Base-by-base conservation (phyloP, 2,329 filamentous ascomycete genomes). In the Drechslerella dactyloides region DNA sequence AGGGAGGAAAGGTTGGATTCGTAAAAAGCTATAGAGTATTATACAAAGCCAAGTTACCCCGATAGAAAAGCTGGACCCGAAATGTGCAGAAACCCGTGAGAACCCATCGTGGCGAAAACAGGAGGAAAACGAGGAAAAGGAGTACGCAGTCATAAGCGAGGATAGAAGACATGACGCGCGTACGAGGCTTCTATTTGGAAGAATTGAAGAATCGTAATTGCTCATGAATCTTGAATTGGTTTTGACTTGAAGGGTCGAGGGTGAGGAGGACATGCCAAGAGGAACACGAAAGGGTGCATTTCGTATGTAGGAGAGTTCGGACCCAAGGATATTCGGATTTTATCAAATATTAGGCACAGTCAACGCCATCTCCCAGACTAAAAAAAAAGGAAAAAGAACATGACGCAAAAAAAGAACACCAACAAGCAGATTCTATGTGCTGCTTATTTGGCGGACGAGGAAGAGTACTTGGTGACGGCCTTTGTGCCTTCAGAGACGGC, bases 391-490 rank as follows among this genome's bases (percentile, higher is more conserved):
- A 10, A 48, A 48, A 10, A 19, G 27, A 33, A 33, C 27, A 33
- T 8, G 27, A 33, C 27, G 85, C 86, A 83, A 79, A 78, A 81
- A 82, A 81, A 81, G 79, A n/a, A n/a, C n/a, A 82, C 82, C 79
- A 79, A 78, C 77, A 76, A 75, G 74, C 80, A 79, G 74, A 77
- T 74, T 83, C 42, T 33, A 40, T 15, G 35, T 55, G 54, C n/a
- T 7, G 50, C 42, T 87, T 96, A 97, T 91, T 97, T 99, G 83
- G 93, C 94, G 80, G 93, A 97, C 24, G 68, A 72, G 73, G 93
- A 97, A 78, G 93, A 97, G 88, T 97, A 99, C 89, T 99, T 99
- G 86, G 94, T 99, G 78, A 99, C 94, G 69, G 94, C 94, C 91
- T 99, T 99, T 82, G 94, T 99, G 81, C 94, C 94, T 85, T 99